Base-by-base conservation (phyloP, 2,329 filamentous ascomycete species). In the Pseudopyricularia javanii region DNA sequence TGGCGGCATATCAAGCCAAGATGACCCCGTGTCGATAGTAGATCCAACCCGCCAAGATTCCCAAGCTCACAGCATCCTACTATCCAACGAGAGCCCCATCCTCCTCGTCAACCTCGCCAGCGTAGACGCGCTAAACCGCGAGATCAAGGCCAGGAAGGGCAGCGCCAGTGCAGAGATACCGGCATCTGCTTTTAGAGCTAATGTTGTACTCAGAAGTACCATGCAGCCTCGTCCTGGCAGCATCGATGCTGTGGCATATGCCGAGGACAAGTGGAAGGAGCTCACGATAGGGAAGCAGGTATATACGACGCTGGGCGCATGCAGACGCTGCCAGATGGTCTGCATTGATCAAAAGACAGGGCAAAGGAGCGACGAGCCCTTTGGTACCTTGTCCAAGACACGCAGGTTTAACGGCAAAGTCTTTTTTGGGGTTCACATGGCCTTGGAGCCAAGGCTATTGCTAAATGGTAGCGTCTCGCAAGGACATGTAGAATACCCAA, bases 81-180 rank as follows among this genome's bases (percentile, higher is more conserved):
- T 98, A 3, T 87, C 91, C 24, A 98, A 98, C 64, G 93, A 97
- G 67, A 95, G 89, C 52, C 91, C 93, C 0, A 94, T 98, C 47
- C 76, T 98, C 1, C 79, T 88, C 48, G 84, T 97, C 53, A 89
- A 88, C 20, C 78, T 81, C 52, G 82, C 86, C 9, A 96, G 90
- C 59, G 77, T 97, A 49, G 82, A 88, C 48, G 77, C 76, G 2
- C 70, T 97, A 7, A 97, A 97, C 62, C 71, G 78, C 55, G 73
- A 80, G 12, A 93, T 97, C 59, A 75, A 70, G 52, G 66, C 69
- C 4, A 74, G 70, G n/a, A 43, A 43, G 17, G 78, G 78, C 20
- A 80, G 80, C n/a, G 81, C 76, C 56, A 73, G 78, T 0, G 82
- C 90, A 3, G 2, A 3, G 2, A 20, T 43, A 43, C 74, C 81